Evolutionary conservation across 2,329 filamentous ascomycete species (phyloP).

Genomic region (Colletotrichum spinosum): DNA sequence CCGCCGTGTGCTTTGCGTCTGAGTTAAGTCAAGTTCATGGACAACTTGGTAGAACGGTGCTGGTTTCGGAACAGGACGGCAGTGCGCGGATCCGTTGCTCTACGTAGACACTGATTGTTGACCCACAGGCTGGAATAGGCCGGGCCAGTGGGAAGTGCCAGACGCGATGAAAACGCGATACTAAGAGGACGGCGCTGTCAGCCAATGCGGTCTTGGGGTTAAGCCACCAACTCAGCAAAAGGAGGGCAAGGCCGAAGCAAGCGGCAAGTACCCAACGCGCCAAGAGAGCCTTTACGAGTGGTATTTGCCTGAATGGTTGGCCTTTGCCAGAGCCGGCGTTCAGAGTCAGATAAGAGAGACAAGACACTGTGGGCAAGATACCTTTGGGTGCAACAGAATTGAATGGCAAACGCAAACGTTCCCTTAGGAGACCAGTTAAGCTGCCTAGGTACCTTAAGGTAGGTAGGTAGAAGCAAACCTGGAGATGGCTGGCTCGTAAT

Average conservation of each 20-base stretch:
- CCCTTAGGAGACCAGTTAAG: slow-evolving; percentile 6
- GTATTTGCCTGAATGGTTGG: too few species aligned
- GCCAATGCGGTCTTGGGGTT: slow-evolving; percentile 16
- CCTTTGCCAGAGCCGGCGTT: background rate
- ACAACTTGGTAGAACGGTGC: background rate
- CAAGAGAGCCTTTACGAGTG: too few species aligned
- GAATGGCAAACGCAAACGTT: too few species aligned
- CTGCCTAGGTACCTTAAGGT: background rate
- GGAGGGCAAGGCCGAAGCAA: slow-evolving; percentile 9
- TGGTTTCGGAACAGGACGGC: slow-evolving; percentile 13
- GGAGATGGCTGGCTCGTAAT: too few species aligned
- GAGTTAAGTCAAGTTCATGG: too few species aligned
- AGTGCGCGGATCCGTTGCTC: slow-evolving; percentile 11
- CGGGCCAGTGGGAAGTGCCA: slow-evolving; percentile 13
- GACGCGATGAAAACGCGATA: slow-evolving; percentile 10
- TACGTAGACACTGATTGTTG: slow-evolving; percentile 10
- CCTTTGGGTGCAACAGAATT: too few species aligned
- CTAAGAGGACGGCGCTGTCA: slow-evolving; percentile 8
- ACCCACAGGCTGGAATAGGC: slow-evolving; percentile 10
- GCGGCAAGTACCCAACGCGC: slow-evolving; percentile 2
- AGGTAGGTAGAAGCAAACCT: too few species aligned
- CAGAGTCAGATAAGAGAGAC: background rate
- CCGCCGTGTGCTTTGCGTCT: background rate
- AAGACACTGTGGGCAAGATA: background rate
- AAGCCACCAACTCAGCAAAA: slow-evolving; percentile 14